phyloP scores from a whole-genome alignment of 208 protist genomes.

The Leishmania gerbilli region DNA sequence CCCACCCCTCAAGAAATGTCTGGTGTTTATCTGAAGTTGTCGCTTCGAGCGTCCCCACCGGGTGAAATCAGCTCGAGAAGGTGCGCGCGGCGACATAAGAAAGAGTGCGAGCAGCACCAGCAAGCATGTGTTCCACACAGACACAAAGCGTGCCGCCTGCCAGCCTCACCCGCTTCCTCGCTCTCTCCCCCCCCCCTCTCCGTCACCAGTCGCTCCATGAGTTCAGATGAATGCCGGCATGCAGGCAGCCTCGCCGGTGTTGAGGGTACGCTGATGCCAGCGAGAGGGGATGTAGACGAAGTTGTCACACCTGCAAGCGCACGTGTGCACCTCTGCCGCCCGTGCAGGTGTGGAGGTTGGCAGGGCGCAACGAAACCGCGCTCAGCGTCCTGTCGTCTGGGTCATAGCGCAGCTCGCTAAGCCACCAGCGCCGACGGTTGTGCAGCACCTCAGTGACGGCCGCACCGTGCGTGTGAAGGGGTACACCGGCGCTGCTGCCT shows the following conservation, averaged over 20 bases:
- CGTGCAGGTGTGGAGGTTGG: slow-evolving; percentile 19
- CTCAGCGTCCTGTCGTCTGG: slow-evolving; percentile 37
- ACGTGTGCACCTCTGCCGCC: slow-evolving; percentile 18
- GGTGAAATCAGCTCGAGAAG: not conserved
- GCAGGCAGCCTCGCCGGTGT: slow-evolving; percentile 57
- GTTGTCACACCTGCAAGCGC: slow-evolving; percentile 40
- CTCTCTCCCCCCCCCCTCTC: not conserved
- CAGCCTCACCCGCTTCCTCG: not conserved
- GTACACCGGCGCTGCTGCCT: slow-evolving; percentile 43
- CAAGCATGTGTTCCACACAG: not conserved
- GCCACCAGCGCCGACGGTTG: slow-evolving; percentile 46
- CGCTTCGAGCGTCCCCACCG: not conserved
- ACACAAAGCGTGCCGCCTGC: not conserved
- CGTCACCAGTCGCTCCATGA: not conserved
- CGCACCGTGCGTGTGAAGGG: slow-evolving; percentile 53
- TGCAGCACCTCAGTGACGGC: slow-evolving; percentile 54
- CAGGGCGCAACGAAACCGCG: slow-evolving; percentile 27
- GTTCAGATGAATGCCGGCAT: slow-evolving; percentile 46
- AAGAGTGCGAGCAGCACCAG: not conserved
- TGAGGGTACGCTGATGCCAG: slow-evolving; percentile 62
- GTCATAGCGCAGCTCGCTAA: slow-evolving; percentile 32
- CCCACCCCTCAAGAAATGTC: not conserved
- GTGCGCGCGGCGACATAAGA: not conserved
- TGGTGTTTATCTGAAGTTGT: not conserved
- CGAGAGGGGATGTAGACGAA: slow-evolving; percentile 47